Evolutionary conservation across 2,329 filamentous ascomycete genomes (phyloP).

Genomic region (Coniella lustricola): DNA sequence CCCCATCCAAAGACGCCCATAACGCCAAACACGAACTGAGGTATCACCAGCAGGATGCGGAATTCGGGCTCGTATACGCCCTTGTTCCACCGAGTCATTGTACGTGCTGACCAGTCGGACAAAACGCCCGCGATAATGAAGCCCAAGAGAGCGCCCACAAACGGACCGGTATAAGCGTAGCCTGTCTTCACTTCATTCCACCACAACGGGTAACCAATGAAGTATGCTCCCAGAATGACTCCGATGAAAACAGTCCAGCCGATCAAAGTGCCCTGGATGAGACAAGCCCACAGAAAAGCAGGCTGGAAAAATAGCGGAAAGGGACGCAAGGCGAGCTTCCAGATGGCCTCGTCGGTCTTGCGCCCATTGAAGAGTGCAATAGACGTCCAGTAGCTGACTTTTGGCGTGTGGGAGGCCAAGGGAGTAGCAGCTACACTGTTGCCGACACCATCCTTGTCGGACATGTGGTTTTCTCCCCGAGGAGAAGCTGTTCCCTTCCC

Average conservation of each 20-base stretch:
- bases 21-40: slow-evolving; percentile 70
- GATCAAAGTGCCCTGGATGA: slow-evolving; percentile 85
- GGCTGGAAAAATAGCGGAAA: slow-evolving; percentile 80
- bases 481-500: background rate
- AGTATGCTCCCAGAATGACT: slow-evolving; percentile 73
- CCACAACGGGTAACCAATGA: slow-evolving; percentile 72
- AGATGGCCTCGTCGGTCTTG: slow-evolving; percentile 70
- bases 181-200: slow-evolving; percentile 77
- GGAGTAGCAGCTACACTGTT: slow-evolving; percentile 25
- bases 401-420: slow-evolving; percentile 27
- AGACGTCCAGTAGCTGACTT: slow-evolving; percentile 53
- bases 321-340: slow-evolving; percentile 59
- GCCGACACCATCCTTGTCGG: slow-evolving; percentile 1
- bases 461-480: background rate
- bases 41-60: slow-evolving; percentile 72
- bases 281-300: slow-evolving; percentile 69
- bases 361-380: slow-evolving; percentile 71
- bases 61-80: slow-evolving; percentile 92
- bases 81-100: slow-evolving; percentile 65
- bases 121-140: slow-evolving; percentile 69
- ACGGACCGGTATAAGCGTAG: slow-evolving; percentile 81
- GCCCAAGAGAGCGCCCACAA: slow-evolving; percentile 73
- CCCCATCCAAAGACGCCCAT: slow-evolving; percentile 82
- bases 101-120: slow-evolving; percentile 64
- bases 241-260: slow-evolving; percentile 95